Evolutionary conservation across 139 green algal genomes (phyloP).

Genomic region (Chlamydomonas sp.): DNA sequence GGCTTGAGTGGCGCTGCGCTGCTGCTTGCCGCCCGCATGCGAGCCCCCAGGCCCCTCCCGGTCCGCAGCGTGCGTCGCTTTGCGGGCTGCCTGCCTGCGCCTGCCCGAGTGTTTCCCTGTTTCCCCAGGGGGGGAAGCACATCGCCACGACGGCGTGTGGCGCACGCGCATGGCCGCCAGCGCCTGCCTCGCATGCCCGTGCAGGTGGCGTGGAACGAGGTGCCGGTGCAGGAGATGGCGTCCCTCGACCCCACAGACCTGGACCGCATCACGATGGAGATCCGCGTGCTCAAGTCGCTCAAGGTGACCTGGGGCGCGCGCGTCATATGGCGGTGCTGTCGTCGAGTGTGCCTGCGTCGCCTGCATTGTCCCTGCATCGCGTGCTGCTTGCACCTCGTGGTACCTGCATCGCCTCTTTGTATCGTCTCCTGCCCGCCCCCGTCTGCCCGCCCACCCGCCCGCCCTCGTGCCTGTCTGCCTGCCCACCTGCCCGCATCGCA

Average conservation of each 20-base stretch:
- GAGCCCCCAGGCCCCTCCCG: neutral
- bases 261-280: slow-evolving; percentile 55
- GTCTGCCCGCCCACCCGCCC: no score
- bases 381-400: no score
- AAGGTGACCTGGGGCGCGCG: no score
- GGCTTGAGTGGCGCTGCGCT: slow-evolving; percentile 26
- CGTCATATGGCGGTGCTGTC: no score
- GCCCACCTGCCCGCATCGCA: no score
- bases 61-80: neutral
- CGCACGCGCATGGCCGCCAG: neutral
- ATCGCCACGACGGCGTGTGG: neutral
- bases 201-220: slow-evolving; percentile 94
- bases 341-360: no score
- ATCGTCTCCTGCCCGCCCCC: no score
- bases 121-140: neutral
- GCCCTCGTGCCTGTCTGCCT: no score
- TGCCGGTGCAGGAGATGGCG: slow-evolving; percentile 33
- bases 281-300: slow-evolving; percentile 87
- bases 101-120: neutral
- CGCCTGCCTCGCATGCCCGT: neutral
- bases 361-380: no score
- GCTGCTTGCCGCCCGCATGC: neutral
- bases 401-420: no score
- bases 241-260: slow-evolving; percentile 21
- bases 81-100: neutral